phyloP scores from a whole-genome alignment of 768 basidiomycete genomes.

The Hericium coralloides region DNA sequence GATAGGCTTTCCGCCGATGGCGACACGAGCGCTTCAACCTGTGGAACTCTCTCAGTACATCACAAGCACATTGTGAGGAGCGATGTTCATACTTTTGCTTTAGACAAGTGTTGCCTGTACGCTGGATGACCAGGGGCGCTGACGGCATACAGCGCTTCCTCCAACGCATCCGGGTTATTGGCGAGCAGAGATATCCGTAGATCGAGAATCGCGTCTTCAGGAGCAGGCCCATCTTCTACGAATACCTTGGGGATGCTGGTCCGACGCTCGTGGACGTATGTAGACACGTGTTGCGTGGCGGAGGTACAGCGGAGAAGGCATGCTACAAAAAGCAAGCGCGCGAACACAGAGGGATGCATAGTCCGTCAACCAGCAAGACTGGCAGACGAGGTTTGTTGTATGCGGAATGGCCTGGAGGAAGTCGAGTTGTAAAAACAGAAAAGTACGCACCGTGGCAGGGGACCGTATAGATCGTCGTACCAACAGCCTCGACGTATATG shows the following conservation, averaged over 20 bases:
- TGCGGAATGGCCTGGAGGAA: not conserved
- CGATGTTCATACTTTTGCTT: not conserved
- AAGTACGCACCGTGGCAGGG: not conserved
- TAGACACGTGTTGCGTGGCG: not conserved
- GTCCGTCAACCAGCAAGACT: not conserved
- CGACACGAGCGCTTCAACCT: constrained; percentile 6
- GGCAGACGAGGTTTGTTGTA: too few species aligned
- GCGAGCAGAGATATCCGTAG: not conserved
- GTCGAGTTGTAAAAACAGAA: not conserved
- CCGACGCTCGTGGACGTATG: not conserved
- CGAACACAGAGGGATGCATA: not conserved
- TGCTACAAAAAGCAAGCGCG: not conserved
- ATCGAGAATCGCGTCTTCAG: not conserved
- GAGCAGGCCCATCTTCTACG: not conserved
- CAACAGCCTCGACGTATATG: too few species aligned
- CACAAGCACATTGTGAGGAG: not conserved
- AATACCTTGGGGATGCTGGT: not conserved
- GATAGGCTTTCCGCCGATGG: not conserved
- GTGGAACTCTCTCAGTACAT: not conserved
- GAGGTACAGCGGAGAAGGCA: not conserved
- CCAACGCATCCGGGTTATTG: not conserved
- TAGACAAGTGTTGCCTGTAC: not conserved
- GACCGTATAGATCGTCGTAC: not conserved
- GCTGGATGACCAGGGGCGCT: not conserved
- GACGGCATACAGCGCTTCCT: not conserved